Base-by-base conservation (phyloP, 2,329 filamentous ascomycete species). In the Ceratocystis cubensis region DNA sequence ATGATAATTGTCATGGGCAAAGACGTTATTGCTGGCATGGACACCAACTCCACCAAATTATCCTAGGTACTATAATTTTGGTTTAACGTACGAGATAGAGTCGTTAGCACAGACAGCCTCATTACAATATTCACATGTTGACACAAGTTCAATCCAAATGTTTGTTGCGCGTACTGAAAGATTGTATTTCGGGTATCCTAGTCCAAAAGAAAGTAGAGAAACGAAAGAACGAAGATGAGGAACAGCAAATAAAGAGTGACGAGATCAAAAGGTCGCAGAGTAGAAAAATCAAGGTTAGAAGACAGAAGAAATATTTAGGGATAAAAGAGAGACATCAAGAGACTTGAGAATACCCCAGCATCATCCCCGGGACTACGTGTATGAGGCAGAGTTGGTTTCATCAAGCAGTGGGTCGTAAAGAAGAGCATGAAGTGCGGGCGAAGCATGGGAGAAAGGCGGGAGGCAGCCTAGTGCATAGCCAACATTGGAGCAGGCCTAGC, bases 1-100 rank as follows among this genome's bases (percentile, higher is more conserved):
- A 81, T 85, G 75, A 76, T 81, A 65, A 79, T 76, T 70, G 73
- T 73, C 3, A 72, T 83, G 56, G 81, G 81, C 30, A 69, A 72
- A 62, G 80, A 83, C 66, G 78, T 84, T 65, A 66, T 84, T 64
- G 72, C 78, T 17, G 79, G 76, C 0, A 73, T 84, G 44, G 70
- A 71, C 5, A 76, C 77, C 1, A 76, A 77, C 4, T 72, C 73
- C 30, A 67, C 72, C 66, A 81, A 81, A 72, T n/a, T 33, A 10
- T 5, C 28, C 28, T 59, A 59, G 53, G 37, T 41, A 13, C 13
- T 13, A 13, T 41, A 13, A 59, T 7, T 17, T 17, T 25, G 7
- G 7, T 5, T 3, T 3, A 10, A 25, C 22, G 25, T 25, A 25
- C 48, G 15, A 25, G 48, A 17, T 8, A 53, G 45, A n/a, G 10